Percentiles rank a stretch among this genome's conserved stretches.
phyloP scores from a whole-genome alignment of 2,329 filamentous ascomycete species.

The Harringtonia aguacate region DNA sequence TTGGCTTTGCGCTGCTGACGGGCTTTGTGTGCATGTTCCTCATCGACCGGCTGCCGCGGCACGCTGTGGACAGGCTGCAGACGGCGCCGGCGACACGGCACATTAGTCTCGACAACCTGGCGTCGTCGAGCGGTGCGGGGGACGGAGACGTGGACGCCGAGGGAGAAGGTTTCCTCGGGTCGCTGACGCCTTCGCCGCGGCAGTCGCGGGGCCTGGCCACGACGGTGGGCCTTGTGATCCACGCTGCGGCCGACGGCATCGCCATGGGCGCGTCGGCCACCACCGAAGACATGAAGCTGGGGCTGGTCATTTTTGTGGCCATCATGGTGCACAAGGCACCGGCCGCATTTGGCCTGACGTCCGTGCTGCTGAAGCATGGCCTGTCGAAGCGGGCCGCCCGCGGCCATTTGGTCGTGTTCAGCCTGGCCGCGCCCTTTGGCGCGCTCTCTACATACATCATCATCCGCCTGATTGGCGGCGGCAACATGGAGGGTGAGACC shows the following conservation, averaged over 20 bases:
- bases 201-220: constrained; percentile 62
- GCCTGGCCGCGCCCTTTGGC: constrained; percentile 77
- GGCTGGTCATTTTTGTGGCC: constrained; percentile 86
- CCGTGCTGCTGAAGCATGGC: constrained; percentile 81
- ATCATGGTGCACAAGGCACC: constrained; percentile 98
- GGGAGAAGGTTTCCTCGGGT: constrained; percentile 48
- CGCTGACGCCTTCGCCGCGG: constrained; percentile 44
- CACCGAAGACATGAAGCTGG: constrained; percentile 61
- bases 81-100: constrained; percentile 62
- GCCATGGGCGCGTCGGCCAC: constrained; percentile 86
- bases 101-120: constrained; percentile 79
- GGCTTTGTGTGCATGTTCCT: constrained; percentile 97
- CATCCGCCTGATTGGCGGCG: constrained; percentile 61
- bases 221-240: constrained; percentile 89
- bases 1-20: constrained; percentile 75
- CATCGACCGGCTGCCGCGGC: constrained; percentile 73
- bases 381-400: constrained; percentile 77
- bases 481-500: constrained; percentile 42
- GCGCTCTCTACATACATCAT: constrained; percentile 75
- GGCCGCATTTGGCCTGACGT: constrained; percentile 88
- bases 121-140: constrained; percentile 14
- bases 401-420: constrained; percentile 82
- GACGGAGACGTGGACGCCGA: constrained; percentile 26
- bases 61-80: constrained; percentile 55
- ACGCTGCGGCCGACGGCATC: constrained; percentile 89